A percentile compares a stretch with the other conserved stretches of the same genome.
These are phyloP conservation scores for Senna tora DNA, from an alignment of 306 rosid species.

Conservation along the genomic window DNA sequence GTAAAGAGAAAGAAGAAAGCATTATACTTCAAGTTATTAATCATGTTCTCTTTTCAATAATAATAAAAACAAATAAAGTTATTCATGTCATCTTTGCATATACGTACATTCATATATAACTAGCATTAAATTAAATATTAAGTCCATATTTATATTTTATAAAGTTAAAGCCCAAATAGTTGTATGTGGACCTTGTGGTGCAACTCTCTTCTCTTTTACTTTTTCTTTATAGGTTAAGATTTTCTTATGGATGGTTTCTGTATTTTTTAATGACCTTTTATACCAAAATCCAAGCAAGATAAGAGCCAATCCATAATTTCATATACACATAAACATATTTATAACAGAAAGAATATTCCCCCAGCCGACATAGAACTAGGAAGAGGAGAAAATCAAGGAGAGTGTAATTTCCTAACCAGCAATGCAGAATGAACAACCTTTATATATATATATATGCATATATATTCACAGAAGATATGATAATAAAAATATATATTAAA, in stretches of 20 bases:
- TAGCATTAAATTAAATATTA: no score
- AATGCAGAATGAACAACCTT: conserved; percentile 10
- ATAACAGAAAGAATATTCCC: conserved; percentile 29
- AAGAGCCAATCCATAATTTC: background rate
- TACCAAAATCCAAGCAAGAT: conserved; percentile 18
- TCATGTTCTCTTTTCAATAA: background rate
- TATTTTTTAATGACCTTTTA: conserved; percentile 28
- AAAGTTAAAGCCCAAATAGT: conserved; percentile 12
- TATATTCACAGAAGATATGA: background rate
- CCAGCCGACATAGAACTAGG: conserved; percentile 9
- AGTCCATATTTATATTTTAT: background rate
- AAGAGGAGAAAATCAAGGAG: conserved; percentile 12
- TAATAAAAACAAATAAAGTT: background rate
- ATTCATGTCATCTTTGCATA: background rate
- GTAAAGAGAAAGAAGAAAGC: background rate
- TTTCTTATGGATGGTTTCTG: conserved; percentile 21
- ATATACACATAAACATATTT: background rate
- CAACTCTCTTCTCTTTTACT: conserved; percentile 6
- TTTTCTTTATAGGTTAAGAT: conserved; percentile 20
- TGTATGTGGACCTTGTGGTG: background rate
- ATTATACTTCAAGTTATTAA: conserved; percentile 15
- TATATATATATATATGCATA: no score
- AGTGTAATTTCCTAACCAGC: conserved; percentile 9
- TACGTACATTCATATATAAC: background rate
- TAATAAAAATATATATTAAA: conserved; percentile 4